A percentile compares a stretch with the other conserved stretches of the same genome.
Conservation (phyloP, 192 early-diverging fungal species). For the Gaertneriomyces semiglobifer region DNA sequence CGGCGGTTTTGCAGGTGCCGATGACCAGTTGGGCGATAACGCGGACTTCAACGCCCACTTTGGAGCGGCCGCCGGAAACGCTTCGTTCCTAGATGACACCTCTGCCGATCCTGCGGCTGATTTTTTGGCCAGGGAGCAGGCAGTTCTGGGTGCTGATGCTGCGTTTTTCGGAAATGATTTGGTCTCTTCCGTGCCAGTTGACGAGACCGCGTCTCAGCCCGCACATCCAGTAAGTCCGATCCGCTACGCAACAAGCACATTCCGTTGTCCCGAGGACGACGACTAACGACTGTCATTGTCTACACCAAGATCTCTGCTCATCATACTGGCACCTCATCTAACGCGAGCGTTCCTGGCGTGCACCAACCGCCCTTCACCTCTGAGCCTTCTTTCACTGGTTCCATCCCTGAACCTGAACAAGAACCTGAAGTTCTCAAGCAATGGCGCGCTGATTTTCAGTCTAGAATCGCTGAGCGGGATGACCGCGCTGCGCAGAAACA, state of each 20-base stretch:
- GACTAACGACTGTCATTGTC: too few species aligned
- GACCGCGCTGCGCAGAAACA: conserved; percentile 38
- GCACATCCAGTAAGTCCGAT: too few species aligned
- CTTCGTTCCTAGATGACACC: conserved; percentile 4
- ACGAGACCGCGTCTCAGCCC: too few species aligned
- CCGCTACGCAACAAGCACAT: too few species aligned
- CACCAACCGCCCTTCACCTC: too few species aligned
- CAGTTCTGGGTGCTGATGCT: conserved; percentile 51
- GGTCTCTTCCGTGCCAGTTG: background rate
- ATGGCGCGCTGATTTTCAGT: conserved; percentile 46
- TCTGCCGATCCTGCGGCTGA: conserved; percentile 44
- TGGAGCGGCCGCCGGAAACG: background rate
- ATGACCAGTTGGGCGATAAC: too few species aligned
- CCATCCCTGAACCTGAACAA: conserved; percentile 12
- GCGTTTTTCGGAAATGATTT: conserved; percentile 50
- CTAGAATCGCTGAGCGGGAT: conserved; percentile 45
- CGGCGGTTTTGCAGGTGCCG: background rate
- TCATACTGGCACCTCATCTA: too few species aligned
- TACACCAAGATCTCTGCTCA: too few species aligned
- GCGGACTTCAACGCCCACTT: conserved; percentile 9
- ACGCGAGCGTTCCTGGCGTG: too few species aligned
- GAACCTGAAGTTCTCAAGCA: conserved; percentile 38
- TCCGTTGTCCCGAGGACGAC: too few species aligned
- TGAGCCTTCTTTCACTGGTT: too few species aligned
- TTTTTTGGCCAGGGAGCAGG: conserved; percentile 54